Conservation (phyloP, 345 rosid genomes). For the Litchi chinensis region DNA sequence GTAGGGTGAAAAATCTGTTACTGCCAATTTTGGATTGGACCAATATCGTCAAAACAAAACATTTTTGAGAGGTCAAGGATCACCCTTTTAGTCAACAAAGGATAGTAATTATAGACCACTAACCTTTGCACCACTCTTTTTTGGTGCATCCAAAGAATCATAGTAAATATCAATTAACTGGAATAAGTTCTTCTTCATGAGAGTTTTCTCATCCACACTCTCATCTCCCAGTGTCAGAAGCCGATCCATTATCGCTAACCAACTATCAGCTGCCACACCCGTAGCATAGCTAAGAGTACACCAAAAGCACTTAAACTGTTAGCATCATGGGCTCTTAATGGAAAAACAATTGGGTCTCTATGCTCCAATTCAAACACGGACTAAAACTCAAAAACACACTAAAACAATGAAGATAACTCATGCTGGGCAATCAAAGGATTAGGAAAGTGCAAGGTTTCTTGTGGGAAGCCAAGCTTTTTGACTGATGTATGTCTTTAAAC, state of each 20-base stretch:
- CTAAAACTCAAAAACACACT: background rate
- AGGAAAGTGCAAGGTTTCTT: background rate
- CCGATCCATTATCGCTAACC: conserved; percentile 80
- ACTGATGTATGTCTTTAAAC: background rate
- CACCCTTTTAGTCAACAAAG: background rate
- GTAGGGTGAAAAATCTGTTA: background rate
- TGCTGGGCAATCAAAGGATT: background rate
- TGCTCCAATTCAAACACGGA: background rate
- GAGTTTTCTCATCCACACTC: conserved; percentile 36
- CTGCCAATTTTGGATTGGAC: background rate
- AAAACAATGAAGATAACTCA: background rate
- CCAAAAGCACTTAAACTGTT: conserved; percentile 24
- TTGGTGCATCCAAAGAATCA: conserved; percentile 85
- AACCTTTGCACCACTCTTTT: conserved; percentile 52
- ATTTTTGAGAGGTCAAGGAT: conserved; percentile 3
- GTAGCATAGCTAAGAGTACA: conserved; percentile 50
- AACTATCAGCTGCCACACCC: conserved; percentile 68
- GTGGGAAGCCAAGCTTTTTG: background rate
- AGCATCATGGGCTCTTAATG: background rate
- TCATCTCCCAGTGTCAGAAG: conserved; percentile 46
- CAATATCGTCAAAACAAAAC: background rate
- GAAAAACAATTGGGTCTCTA: background rate
- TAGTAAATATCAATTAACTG: conserved; percentile 59
- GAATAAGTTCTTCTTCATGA: conserved; percentile 41
- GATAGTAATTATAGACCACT: conserved; percentile 1